Base-by-base conservation (phyloP, 2,329 filamentous ascomycete genomes). In the Fusarium goolgardi region DNA sequence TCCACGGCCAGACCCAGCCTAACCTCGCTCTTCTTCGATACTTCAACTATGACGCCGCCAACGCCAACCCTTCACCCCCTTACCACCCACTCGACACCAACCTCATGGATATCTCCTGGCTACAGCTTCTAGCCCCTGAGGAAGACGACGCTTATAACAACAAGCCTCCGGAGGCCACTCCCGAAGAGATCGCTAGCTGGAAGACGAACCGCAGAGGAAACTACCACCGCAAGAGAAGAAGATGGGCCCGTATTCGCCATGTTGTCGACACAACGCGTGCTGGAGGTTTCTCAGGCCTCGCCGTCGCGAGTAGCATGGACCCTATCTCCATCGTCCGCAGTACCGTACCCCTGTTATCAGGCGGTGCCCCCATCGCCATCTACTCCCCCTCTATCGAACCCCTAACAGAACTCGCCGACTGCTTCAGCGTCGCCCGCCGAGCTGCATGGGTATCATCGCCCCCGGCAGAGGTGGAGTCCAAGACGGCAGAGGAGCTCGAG, bases 11-110 rank as follows among this genome's bases (percentile, higher is more conserved):
- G 78, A 87, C 90, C 31, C 94, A 97, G 78, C 92, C 94, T 3
- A 98, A 97, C 77, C 87, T 98, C 60, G 90, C 90, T 20, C 86
- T 96, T 49, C 86, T 99, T 21, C 92, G 92, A 76, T 96, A 97
- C 83, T 98, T 97, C 80, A 88, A 89, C 77, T 98, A 90, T 80
- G 93, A 97, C 79, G 82, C 85, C 70, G 86, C 86, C 60, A 88
- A 88, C 65, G 88, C 90, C 43, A 85, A 85, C 68, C 86, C 79
- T 13, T 84, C 73, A 45, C 78, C 83, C 55, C 83, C 86, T 16
- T 83, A 88, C 25, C 96, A 98, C 76, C 95, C 96, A 1, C 87
- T 99, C 13, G 86, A 91, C 78, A 90, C 87, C 18, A 90, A 96
- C 76, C 87, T 99, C 52, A 90, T 95, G 73, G 88, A 91, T 7